These are phyloP conservation scores for Capillidium rhysosporum DNA, from an alignment of 371 early-diverging fungal species.

Conservation along the genomic window DNA sequence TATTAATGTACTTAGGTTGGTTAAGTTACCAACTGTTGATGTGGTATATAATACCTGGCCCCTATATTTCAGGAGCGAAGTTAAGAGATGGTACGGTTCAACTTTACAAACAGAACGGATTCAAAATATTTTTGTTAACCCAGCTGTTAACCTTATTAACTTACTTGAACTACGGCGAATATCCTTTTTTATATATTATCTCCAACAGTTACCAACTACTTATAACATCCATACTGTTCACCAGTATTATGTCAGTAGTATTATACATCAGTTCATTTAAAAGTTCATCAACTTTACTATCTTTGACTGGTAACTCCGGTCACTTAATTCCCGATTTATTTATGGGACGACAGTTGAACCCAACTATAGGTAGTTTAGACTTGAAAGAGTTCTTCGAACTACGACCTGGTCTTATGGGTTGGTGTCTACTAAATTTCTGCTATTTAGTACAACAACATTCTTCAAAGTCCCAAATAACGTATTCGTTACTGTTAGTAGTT, in stretches of 20 bases:
- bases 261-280: conserved; percentile 59
- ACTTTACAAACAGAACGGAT: conserved; percentile 52
- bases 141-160: conserved; percentile 16
- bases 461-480: conserved; percentile 33
- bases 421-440: conserved; percentile 52
- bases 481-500: conserved; percentile 52
- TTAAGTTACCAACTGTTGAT: conserved; percentile 38
- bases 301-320: conserved; percentile 80
- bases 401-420: conserved; percentile 71
- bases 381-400: conserved; percentile 84
- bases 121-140: conserved; percentile 36
- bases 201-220: conserved; percentile 50
- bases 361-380: conserved; percentile 62
- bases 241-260: conserved; percentile 32
- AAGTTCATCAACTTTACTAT: conserved; percentile 25
- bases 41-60: conserved; percentile 46
- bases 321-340: conserved; percentile 72
- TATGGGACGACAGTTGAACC: conserved; percentile 74
- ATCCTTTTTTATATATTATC: conserved; percentile 49
- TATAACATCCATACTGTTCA: conserved; percentile 36
- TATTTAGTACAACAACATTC: conserved; percentile 58
- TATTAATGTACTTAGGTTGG: conserved; percentile 36
- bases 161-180: conserved; percentile 20
- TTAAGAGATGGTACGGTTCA: conserved; percentile 46
- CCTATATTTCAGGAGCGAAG: conserved; percentile 35